Evolutionary conservation across 2,329 filamentous ascomycete species (phyloP), one percentile per base, ranked within the genome.

Genomic region (Huntiella abstrusa): DNA sequence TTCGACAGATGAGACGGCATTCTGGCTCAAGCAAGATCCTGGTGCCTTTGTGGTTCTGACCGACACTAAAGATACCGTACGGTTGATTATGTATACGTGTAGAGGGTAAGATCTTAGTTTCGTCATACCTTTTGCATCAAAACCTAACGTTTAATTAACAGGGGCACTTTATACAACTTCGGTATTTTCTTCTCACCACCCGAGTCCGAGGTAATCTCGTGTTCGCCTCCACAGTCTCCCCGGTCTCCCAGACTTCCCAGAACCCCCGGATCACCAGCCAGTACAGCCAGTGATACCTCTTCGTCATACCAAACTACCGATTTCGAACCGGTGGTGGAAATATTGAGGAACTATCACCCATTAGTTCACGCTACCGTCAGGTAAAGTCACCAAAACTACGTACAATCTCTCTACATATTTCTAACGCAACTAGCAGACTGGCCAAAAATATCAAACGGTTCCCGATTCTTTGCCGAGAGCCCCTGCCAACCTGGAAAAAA

Each of bases 151-250:
- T 16, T 5, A 19, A 40, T 16, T 22, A n/a, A 6, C 39, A 60
- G 59, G 32, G 55, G 57, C 41, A 55, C 57, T 5, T 48, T 61
- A 1, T 55, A 60, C 44, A 62, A 62, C 51, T 61, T 62, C 42
- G 56, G 60, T 0, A 55, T 54, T 3, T 52, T 62, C 1, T 57
- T 59, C 38, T 53, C 56, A 22, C 5, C 15, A 13, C 12, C 17
- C 19, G 11, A 19, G 8, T 33, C 40, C 12, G 11, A n/a, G 5
- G 19, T 33, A n/a, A 19, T 33, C 22, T 10, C 19, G 11, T n/a
- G 17, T 42, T 33, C 22, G 3, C 28, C 40, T 19, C 17, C 12
- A n/a, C 16, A 12, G 4, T 33, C 22, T 5, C 17, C 17, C 5
- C 17, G 17, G 17, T 19, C 17, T 19, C 17, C 17, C 3, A 19